Evolutionary conservation across 805 yeast genomes (phyloP).

Genomic region (Suhomyces prunicola): DNA sequence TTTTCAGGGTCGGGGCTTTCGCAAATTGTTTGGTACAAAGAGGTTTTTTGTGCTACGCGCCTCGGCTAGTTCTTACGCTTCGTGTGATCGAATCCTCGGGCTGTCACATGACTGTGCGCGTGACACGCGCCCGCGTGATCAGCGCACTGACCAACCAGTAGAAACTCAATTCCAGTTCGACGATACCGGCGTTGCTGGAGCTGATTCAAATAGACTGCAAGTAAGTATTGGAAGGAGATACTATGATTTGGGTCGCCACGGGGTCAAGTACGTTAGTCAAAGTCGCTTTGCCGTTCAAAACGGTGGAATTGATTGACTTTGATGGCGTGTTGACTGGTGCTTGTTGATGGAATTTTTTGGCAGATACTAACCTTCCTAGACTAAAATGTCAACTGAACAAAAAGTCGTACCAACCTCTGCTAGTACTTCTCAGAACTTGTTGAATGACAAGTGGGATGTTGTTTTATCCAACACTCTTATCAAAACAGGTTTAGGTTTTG

Average conservation of each 20-base stretch:
- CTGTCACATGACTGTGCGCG: neutral
- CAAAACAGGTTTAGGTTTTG: constrained; percentile 94
- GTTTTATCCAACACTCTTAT: constrained; percentile 91
- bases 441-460: constrained; percentile 87
- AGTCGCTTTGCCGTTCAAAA: neutral
- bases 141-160: constrained; percentile 4
- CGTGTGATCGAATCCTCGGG: neutral
- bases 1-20: neutral
- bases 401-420: constrained; percentile 29
- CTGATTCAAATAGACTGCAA: neutral
- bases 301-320: neutral
- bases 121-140: neutral
- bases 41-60: neutral
- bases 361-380: constrained; percentile 3
- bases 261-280: neutral
- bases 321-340: neutral
- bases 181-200: neutral
- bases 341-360: neutral
- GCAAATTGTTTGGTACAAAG: neutral
- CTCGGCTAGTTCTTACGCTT: neutral
- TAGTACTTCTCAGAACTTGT: constrained; percentile 51
- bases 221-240: neutral
- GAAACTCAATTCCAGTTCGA: constrained; percentile 2
- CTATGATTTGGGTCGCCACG: neutral
- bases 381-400: constrained; percentile 30